Evolutionary conservation across 768 basidiomycete genomes (phyloP).

Genomic region (Cantharellus anzutake): DNA sequence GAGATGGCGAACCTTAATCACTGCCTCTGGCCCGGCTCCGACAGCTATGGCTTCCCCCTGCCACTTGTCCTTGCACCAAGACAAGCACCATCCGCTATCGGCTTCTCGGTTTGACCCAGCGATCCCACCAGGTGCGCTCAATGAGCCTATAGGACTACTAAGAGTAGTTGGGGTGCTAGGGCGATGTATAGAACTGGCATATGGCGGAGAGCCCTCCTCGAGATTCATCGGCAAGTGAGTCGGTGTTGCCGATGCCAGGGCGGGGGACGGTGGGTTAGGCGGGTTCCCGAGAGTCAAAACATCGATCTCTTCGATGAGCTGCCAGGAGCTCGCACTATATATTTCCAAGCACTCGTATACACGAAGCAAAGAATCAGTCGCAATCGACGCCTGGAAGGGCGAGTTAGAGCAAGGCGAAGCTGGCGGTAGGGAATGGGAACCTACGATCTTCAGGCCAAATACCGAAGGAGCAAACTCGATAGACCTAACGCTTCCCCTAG

Average conservation of each 20-base stretch:
- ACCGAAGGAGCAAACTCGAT: constrained; percentile 79
- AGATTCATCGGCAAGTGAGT: not conserved
- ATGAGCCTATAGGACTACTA: too few species aligned
- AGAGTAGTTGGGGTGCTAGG: constrained; percentile 26
- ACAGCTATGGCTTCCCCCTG: constrained; percentile 86
- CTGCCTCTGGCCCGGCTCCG: constrained; percentile 47
- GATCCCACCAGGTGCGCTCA: constrained; percentile 22
- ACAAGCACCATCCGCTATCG: constrained; percentile 81
- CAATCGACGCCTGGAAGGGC: constrained; percentile 51
- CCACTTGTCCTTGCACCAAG: constrained; percentile 91
- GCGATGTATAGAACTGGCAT: constrained; percentile 16
- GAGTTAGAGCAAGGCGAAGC: not conserved
- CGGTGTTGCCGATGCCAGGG: not conserved
- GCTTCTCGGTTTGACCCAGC: constrained; percentile 37
- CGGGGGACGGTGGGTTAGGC: constrained; percentile 12
- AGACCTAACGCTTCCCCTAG: constrained; percentile 65
- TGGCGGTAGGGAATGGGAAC: constrained; percentile 12
- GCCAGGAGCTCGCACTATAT: constrained; percentile 43
- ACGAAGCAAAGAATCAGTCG: constrained; percentile 72
- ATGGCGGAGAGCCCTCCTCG: constrained; percentile 3
- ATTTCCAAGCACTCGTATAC: constrained; percentile 76
- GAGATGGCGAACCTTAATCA: constrained; percentile 43
- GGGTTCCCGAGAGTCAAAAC: constrained; percentile 30
- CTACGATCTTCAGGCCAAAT: constrained; percentile 74
- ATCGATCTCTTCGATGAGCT: constrained; percentile 59